Percentiles rank a stretch among this genome's conserved stretches.
Conservation (phyloP, 2,329 filamentous ascomycete genomes). For the Penicillium sp. region DNA sequence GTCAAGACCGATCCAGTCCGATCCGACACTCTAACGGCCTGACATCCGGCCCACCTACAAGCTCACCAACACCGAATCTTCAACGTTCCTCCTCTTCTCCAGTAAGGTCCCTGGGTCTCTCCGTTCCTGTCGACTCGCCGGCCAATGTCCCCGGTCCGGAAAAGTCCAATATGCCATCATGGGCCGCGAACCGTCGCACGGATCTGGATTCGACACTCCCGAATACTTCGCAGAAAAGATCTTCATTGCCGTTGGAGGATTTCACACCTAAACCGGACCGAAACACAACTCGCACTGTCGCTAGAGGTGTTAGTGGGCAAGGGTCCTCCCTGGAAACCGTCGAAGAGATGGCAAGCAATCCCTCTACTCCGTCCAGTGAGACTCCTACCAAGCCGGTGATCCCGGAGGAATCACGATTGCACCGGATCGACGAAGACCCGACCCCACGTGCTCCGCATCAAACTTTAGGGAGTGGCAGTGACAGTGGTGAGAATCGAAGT, state of each 20-base stretch:
- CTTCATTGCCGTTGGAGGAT: conserved; percentile 22
- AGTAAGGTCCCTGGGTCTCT: conserved; percentile 57
- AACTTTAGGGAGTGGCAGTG: conserved; percentile 52
- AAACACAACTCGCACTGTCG: conserved; percentile 43
- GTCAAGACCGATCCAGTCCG: conserved; percentile 55
- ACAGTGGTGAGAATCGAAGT: conserved; percentile 40
- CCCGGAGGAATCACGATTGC: conserved; percentile 29
- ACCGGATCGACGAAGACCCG: conserved; percentile 32
- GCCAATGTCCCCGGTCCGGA: conserved; percentile 56
- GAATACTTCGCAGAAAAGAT: conserved; percentile 33
- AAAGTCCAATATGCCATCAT: conserved; percentile 46
- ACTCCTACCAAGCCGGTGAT: conserved; percentile 35
- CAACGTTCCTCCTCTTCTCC: conserved; percentile 61
- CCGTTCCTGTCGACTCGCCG: conserved; percentile 53
- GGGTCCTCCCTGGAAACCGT: conserved; percentile 73
- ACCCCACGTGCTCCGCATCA: conserved; percentile 37
- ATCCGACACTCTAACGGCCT: conserved; percentile 43
- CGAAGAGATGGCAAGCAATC: conserved; percentile 69
- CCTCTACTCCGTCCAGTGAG: conserved; percentile 54
- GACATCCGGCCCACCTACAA: conserved; percentile 26
- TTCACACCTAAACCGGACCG: conserved; percentile 30
- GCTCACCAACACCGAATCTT: conserved; percentile 54
- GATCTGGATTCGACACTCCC: conserved; percentile 27
- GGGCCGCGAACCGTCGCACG: conserved; percentile 25
- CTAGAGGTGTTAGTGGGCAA: conserved; percentile 51